phyloP scores from a whole-genome alignment of 768 basidiomycete species.

The Mycena rebaudengoi region DNA sequence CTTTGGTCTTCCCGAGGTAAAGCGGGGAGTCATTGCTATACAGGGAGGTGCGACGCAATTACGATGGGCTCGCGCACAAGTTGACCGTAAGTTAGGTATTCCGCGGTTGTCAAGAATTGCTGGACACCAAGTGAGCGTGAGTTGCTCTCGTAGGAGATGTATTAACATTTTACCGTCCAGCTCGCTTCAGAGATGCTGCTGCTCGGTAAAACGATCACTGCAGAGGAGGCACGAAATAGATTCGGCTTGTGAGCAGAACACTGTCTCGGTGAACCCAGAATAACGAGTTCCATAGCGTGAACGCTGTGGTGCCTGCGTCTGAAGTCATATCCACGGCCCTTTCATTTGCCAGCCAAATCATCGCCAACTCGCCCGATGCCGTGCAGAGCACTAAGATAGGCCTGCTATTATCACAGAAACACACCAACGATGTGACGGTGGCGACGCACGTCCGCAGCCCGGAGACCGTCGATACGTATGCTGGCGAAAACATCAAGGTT shows the following conservation, averaged over 20 bases:
- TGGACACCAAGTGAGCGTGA: slow-evolving; percentile 79
- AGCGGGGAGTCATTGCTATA: slow-evolving; percentile 75
- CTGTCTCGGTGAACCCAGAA: no score
- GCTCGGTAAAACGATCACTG: slow-evolving; percentile 72
- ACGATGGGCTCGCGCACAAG: no score
- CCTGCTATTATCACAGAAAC: slow-evolving; percentile 45
- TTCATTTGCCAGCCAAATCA: slow-evolving; percentile 65
- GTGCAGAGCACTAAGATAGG: slow-evolving; percentile 81
- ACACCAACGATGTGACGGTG: slow-evolving; percentile 13
- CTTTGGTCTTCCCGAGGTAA: slow-evolving; percentile 82
- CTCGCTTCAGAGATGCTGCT: slow-evolving; percentile 81
- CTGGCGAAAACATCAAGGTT: slow-evolving; percentile 26
- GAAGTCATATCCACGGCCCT: slow-evolving; percentile 71
- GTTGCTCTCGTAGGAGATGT: slow-evolving; percentile 3
- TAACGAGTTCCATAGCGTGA: slow-evolving; percentile 61
- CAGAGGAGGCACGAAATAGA: slow-evolving; percentile 70
- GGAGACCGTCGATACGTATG: slow-evolving; percentile 4
- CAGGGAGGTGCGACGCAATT: slow-evolving; percentile 84
- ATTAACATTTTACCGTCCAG: slow-evolving; percentile 44
- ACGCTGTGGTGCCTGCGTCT: slow-evolving; percentile 65
- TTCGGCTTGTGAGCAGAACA: slow-evolving; percentile 73
- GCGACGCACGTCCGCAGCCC: slow-evolving; percentile 9
- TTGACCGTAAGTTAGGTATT: no score
- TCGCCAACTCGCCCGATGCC: slow-evolving; percentile 77
- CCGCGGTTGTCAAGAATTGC: slow-evolving; percentile 70